Evolutionary conservation across 23 red algal species (phyloP).

Genomic region (Gracilaria caudata): DNA sequence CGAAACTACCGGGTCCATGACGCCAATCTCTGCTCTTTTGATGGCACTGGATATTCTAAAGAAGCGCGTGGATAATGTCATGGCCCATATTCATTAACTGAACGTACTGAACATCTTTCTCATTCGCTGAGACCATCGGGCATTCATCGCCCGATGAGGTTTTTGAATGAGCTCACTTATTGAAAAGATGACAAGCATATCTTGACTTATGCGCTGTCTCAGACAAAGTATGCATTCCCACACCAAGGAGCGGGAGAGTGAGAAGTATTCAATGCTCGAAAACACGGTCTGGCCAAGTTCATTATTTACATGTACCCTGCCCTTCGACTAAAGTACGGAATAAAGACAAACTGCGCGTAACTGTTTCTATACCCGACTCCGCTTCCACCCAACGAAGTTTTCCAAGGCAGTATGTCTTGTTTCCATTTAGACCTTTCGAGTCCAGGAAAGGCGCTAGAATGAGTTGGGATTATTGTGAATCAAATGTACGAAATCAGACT

Average conservation of each 20-base stretch:
- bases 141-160: too few relatives aligned
- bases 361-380: not conserved
- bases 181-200: too few relatives aligned
- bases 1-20: conserved; percentile 74
- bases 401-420: too few relatives aligned
- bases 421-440: too few relatives aligned
- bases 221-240: too few relatives aligned
- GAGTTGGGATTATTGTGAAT: too few relatives aligned
- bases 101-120: not conserved
- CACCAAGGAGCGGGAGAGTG: not conserved
- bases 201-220: too few relatives aligned
- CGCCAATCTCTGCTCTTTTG: conserved; percentile 37
- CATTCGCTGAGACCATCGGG: too few relatives aligned
- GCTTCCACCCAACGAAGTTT: not conserved
- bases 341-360: not conserved
- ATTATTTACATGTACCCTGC: not conserved
- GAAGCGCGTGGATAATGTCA: conserved; percentile 36
- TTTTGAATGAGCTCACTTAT: too few relatives aligned
- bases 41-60: conserved; percentile 65
- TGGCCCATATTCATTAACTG: conserved; percentile 41
- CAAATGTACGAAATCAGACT: too few relatives aligned
- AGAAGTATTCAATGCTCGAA: not conserved
- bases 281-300: not conserved
- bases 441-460: too few relatives aligned
- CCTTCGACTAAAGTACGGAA: not conserved